A percentile compares a stretch with the other conserved stretches of the same genome.
Conservation (phyloP, 371 early-diverging fungal species). For the Conidiobolus incongruus region DNA sequence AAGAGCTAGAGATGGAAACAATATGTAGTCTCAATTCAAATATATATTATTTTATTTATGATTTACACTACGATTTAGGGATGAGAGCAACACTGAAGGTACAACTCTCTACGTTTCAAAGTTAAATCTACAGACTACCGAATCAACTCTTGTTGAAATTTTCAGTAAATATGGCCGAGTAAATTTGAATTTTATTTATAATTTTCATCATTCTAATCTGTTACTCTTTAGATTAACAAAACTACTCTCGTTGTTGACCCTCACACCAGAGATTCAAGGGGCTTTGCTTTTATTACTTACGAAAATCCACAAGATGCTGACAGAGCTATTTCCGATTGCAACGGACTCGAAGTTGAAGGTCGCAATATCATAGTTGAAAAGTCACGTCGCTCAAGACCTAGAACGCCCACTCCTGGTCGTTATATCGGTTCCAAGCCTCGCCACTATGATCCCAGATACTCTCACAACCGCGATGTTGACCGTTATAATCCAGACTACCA, state of each 20-base stretch:
- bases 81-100: background rate
- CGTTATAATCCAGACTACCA: too few species aligned
- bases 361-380: constrained; percentile 45
- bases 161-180: constrained; percentile 57
- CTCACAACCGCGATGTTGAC: too few species aligned
- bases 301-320: constrained; percentile 47
- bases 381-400: constrained; percentile 48
- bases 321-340: constrained; percentile 20
- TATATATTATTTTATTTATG: too few species aligned
- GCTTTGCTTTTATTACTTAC: constrained; percentile 70
- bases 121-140: background rate
- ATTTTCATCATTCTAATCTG: constrained; percentile 1
- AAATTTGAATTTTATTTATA: too few species aligned
- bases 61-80: too few species aligned
- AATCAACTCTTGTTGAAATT: background rate
- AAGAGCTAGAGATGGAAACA: too few species aligned
- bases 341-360: constrained; percentile 45
- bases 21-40: too few species aligned
- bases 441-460: background rate
- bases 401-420: constrained; percentile 72
- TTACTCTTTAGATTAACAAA: constrained; percentile 25
- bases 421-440: constrained; percentile 32
- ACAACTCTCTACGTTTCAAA: constrained; percentile 3
- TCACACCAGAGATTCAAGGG: constrained; percentile 56
- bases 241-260: constrained; percentile 58